Evolutionary conservation across 169 alveolate species (phyloP).

Genomic region (Eimeria maxima): DNA sequence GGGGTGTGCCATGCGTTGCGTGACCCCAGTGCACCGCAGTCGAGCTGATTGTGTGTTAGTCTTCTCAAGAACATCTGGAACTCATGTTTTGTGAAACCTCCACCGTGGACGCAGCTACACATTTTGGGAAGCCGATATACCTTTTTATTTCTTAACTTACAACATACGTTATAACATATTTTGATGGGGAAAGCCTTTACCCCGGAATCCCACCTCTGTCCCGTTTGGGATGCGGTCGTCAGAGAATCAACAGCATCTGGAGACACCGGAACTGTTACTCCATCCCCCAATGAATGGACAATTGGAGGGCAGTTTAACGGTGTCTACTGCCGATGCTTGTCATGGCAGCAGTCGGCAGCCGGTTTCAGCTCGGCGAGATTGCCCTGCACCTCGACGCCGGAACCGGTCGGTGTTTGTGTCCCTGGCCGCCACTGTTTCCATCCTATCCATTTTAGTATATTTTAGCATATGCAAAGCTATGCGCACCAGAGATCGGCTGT

Average conservation of each 20-base stretch:
- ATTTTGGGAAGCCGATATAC: too few species aligned
- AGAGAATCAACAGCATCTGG: background rate
- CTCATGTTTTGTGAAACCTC: too few species aligned
- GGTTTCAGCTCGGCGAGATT: background rate
- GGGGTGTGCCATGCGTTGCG: too few species aligned
- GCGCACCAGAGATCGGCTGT: background rate
- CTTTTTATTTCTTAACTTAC: too few species aligned
- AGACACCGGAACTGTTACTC: background rate
- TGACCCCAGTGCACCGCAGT: too few species aligned
- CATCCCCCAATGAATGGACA: background rate
- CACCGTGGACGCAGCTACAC: background rate
- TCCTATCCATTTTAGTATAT: background rate
- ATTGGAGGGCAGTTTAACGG: background rate
- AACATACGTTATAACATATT: too few species aligned
- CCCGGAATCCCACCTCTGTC: background rate
- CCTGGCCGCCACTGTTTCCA: background rate
- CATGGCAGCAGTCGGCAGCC: background rate
- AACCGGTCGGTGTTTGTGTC: background rate
- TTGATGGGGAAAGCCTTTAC: background rate
- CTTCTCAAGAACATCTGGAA: too few species aligned
- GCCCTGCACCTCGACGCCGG: background rate
- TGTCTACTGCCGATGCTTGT: background rate
- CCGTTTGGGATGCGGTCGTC: background rate
- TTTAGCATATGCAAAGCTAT: background rate
- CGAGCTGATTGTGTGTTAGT: too few species aligned